Evolutionary conservation across 805 yeast species (phyloP).

Genomic region (Schizosaccharomyces cryophilus): DNA sequence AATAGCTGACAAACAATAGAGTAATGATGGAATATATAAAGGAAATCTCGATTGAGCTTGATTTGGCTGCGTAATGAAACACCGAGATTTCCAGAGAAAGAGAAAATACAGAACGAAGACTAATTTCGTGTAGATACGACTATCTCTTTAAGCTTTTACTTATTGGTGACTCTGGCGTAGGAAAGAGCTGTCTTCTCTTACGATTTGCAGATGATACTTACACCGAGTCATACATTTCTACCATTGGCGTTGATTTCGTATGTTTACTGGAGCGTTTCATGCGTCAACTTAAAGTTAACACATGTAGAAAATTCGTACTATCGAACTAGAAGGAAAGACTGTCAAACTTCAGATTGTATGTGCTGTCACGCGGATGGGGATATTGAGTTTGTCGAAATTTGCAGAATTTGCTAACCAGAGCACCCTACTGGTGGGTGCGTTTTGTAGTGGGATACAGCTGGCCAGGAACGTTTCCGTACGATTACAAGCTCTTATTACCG

Average conservation of each 20-base stretch:
- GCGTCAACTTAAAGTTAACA: neutral
- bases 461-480: conserved; percentile 94
- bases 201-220: conserved; percentile 94
- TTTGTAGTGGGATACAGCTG: conserved; percentile 81
- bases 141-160: conserved; percentile 80
- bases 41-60: neutral
- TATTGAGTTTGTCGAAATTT: neutral
- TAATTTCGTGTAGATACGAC: conserved; percentile 24
- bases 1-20: neutral
- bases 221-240: conserved; percentile 88
- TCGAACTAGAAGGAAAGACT: conserved; percentile 84
- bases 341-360: conserved; percentile 67
- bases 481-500: conserved; percentile 92
- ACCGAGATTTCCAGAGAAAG: neutral
- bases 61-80: neutral
- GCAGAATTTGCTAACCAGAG: neutral
- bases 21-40: neutral
- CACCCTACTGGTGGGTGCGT: too few relatives aligned
- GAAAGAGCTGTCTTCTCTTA: conserved; percentile 80
- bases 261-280: neutral
- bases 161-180: conserved; percentile 97
- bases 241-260: conserved; percentile 86
- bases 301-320: conserved; percentile 22
- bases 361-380: neutral
- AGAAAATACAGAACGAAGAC: neutral